phyloP scores from a whole-genome alignment of 768 basidiomycete species.

The Mycena filopes region DNA sequence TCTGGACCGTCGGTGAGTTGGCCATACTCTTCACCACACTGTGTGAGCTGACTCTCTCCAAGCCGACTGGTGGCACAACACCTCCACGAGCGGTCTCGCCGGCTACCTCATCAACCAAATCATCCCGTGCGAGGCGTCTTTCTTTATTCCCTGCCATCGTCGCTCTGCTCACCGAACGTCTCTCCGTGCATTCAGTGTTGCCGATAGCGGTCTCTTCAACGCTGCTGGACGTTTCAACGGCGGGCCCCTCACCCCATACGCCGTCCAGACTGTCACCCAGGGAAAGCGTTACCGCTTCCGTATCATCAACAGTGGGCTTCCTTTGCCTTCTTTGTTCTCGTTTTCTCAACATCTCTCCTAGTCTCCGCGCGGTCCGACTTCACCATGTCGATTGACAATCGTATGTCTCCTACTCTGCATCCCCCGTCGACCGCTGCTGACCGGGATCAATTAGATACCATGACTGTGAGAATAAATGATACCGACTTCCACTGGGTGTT shows the following conservation, averaged over 20 bases:
- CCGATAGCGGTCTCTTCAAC: slow-evolving; percentile 19
- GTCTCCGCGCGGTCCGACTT: slow-evolving; percentile 47
- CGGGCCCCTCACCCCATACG: slow-evolving; percentile 44
- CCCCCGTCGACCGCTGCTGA: background rate
- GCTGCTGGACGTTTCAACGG: slow-evolving; percentile 46
- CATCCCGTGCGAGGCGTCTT: too few relatives aligned
- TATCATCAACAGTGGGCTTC: slow-evolving; percentile 46
- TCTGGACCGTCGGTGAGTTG: slow-evolving; percentile 1
- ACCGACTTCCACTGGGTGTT: background rate
- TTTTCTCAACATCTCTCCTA: too few relatives aligned
- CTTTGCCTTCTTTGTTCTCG: too few relatives aligned
- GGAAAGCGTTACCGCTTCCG: slow-evolving; percentile 55
- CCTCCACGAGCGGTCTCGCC: background rate
- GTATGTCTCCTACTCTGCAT: slow-evolving; percentile 20
- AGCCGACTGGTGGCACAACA: slow-evolving; percentile 36
- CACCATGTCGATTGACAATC: slow-evolving; percentile 41
- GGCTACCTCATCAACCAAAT: slow-evolving; percentile 1
- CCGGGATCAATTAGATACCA: slow-evolving; percentile 3
- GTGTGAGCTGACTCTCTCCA: too few relatives aligned
- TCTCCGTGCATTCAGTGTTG: too few relatives aligned
- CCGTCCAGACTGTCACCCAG: slow-evolving; percentile 42
- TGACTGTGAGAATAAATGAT: background rate
- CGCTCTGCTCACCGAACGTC: too few relatives aligned
- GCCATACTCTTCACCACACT: too few relatives aligned
- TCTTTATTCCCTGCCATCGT: too few relatives aligned